Evolutionary conservation across 768 basidiomycete genomes (phyloP).

Genomic region (Coprinopsis cinerea): DNA sequence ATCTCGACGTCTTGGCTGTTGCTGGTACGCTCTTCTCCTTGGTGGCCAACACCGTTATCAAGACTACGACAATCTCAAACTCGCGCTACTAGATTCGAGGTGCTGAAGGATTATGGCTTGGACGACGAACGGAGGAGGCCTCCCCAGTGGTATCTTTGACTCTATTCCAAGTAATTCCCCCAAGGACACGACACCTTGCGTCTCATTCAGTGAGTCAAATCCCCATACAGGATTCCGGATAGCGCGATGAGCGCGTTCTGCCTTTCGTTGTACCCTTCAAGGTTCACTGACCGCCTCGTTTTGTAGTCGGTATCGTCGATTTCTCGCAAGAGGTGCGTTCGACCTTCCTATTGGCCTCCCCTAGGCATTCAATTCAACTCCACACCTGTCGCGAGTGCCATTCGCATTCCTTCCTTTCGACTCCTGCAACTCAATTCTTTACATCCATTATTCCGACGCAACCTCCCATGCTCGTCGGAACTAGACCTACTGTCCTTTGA

Average conservation of each 20-base stretch:
- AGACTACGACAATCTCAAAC: too few species aligned
- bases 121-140: not conserved
- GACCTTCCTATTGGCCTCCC: not conserved
- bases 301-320: slow-evolving; percentile 71
- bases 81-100: not conserved
- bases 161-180: not conserved
- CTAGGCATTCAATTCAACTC: not conserved
- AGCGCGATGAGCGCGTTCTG: slow-evolving; percentile 7
- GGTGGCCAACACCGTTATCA: too few species aligned
- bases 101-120: not conserved
- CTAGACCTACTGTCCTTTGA: not conserved
- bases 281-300: slow-evolving; percentile 1
- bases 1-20: too few species aligned
- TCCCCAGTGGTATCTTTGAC: not conserved
- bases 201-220: slow-evolving; percentile 76
- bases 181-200: slow-evolving; percentile 38
- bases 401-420: not conserved
- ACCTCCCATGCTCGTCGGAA: slow-evolving; percentile 1
- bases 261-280: slow-evolving; percentile 1
- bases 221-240: too few species aligned
- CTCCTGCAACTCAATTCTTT: not conserved
- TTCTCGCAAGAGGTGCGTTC: slow-evolving; percentile 62
- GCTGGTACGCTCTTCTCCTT: too few species aligned
- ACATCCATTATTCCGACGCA: not conserved
- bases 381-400: not conserved